Base-by-base conservation (phyloP, 2,329 filamentous ascomycete species). In the Phaeosphaeriaceae sp. region DNA sequence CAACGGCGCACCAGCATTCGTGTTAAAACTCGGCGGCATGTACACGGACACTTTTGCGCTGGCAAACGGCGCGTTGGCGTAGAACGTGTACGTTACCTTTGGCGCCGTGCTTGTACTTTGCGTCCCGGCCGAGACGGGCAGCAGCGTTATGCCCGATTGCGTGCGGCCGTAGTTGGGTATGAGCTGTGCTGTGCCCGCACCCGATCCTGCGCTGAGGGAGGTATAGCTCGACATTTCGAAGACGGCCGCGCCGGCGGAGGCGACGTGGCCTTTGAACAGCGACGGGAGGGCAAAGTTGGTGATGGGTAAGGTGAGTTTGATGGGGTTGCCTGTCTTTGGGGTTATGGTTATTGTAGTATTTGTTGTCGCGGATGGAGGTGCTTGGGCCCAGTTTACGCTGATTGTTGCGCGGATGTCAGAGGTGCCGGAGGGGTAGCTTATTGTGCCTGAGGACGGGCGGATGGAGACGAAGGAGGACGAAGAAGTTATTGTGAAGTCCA, bases 11-110 rank as follows among this genome's bases (percentile, higher is more conserved):
- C 59, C 54, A 0, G 80, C 78, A 41, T 81, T 73, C 0, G 76
- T 74, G 52, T 83, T 81, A n/a, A 83, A 73, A 0, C 75, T 68
- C 1, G 71, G 66, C 3, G 70, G 71, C 18, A 76, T 64, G 23
- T 72, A 70, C 2, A 74, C 52, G 3, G 64, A 63, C 1, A 74
- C 26, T 13, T 67, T 70, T 5, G 61, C 63, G 6, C 18, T 41
- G 3, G 51, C 3, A 2, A 49, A 33, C 6, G 50, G 34, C 12
- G 45, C 52, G 40, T 57, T 52, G 23, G 58, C 39, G 45, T 60
- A 60, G 49, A 65, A 65, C 4, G 20, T 42, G 46, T 61, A 65
- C 1, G 53, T 20, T 3, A 53, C 58, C 20, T 53, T 57, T n/a
- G 62, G 56, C 4, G 35, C 60, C 7, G 60, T 40, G 16, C 48